phyloP scores from a whole-genome alignment of 768 basidiomycete genomes.

The Calocybe indica region DNA sequence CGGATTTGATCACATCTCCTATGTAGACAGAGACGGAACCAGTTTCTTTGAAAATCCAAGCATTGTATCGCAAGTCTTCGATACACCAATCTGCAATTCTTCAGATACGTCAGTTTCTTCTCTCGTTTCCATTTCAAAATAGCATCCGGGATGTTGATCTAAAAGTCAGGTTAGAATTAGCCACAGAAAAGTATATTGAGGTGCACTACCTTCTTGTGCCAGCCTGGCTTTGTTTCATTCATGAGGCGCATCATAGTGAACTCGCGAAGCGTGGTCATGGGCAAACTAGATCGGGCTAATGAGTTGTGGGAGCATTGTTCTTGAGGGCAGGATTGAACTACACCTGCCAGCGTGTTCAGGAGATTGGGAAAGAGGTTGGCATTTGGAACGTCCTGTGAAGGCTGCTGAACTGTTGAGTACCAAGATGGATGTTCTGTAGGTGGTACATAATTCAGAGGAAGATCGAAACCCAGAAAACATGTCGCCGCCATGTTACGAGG shows the following conservation, averaged over 20 bases:
- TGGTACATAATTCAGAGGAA: constrained; percentile 2
- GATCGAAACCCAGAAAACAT: constrained; percentile 15
- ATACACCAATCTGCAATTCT: constrained; percentile 17
- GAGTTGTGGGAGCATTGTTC: background rate
- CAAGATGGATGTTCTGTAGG: background rate
- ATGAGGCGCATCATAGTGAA: constrained; percentile 12
- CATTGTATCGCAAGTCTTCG: constrained; percentile 15
- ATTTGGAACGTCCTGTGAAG: too few relatives aligned
- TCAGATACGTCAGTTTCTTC: constrained; percentile 7
- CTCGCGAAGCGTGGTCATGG: constrained; percentile 12
- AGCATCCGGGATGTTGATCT: constrained; percentile 11
- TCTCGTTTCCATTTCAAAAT: constrained; percentile 12
- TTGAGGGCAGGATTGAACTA: background rate
- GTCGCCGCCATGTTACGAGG: too few relatives aligned
- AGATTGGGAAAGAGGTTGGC: background rate
- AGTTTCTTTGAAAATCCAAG: constrained; percentile 8
- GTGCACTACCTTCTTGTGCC: constrained; percentile 9
- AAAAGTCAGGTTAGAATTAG: constrained; percentile 1
- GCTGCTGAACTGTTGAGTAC: background rate
- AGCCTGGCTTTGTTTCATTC: constrained; percentile 11
- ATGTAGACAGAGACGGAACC: constrained; percentile 13
- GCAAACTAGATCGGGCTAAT: constrained; percentile 3
- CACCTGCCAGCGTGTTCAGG: background rate
- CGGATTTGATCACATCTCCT: constrained; percentile 20
- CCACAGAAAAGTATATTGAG: background rate